Evolutionary conservation across 2,329 filamentous ascomycete species (phyloP).

Genomic region (Fusarium gaditjirri): DNA sequence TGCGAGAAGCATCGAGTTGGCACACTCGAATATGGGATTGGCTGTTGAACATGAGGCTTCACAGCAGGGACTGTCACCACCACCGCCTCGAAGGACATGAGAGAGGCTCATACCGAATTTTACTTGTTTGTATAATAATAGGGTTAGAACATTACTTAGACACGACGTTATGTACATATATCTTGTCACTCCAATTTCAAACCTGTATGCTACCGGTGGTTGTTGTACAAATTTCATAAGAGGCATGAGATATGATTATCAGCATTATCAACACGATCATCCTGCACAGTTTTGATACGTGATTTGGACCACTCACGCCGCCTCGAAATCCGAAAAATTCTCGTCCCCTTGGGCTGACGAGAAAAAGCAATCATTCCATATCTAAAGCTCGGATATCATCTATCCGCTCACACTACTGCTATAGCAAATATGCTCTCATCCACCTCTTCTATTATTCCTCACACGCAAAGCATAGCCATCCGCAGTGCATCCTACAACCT

Average conservation of each 20-base stretch:
- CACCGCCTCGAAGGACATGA: conserved; percentile 35
- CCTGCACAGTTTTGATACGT: background rate
- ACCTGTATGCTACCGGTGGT: background rate
- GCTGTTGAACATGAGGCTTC: conserved; percentile 36
- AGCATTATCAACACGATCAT: background rate
- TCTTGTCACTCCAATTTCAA: background rate
- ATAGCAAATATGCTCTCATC: no score
- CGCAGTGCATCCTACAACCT: conserved; percentile 1
- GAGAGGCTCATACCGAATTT: conserved; percentile 12
- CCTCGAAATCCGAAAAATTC: background rate
- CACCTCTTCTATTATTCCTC: background rate
- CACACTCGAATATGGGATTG: conserved; percentile 36
- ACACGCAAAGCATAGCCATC: background rate
- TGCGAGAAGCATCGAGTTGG: conserved; percentile 32
- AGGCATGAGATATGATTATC: background rate
- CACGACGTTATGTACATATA: conserved; percentile 27
- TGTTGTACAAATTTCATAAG: background rate
- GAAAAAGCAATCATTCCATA: background rate
- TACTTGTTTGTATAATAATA: conserved; percentile 22
- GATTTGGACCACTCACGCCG: fast-evolving
- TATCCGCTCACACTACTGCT: background rate
- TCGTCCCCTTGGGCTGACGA: background rate
- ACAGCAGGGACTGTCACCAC: conserved; percentile 39
- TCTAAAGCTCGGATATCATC: background rate
- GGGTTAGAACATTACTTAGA: conserved; percentile 14